These are phyloP conservation scores for Fusarium brevicatenulatum DNA, from an alignment of 2,329 filamentous ascomycete genomes.

Conservation along the genomic window DNA sequence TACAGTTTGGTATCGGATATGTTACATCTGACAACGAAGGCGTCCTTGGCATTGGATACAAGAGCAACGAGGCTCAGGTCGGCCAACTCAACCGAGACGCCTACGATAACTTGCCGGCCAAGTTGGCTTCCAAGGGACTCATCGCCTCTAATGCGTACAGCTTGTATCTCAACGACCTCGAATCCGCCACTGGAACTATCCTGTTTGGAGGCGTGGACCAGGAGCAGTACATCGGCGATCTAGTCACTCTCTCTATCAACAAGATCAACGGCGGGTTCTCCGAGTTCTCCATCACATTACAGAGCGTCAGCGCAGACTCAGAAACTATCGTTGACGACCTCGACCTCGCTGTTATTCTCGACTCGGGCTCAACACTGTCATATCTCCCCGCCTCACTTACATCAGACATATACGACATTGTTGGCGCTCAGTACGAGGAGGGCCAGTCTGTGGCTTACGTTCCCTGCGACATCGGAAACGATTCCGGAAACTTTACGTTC, in stretches of 20 bases:
- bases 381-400: slow-evolving; percentile 70
- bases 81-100: slow-evolving; percentile 61
- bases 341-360: slow-evolving; percentile 73
- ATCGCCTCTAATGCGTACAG: slow-evolving; percentile 77
- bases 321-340: slow-evolving; percentile 57
- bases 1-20: slow-evolving; percentile 82
- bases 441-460: slow-evolving; percentile 68
- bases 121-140: slow-evolving; percentile 67
- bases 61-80: slow-evolving; percentile 79
- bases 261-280: slow-evolving; percentile 60
- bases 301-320: slow-evolving; percentile 61
- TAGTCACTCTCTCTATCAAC: slow-evolving; percentile 76
- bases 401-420: slow-evolving; percentile 64
- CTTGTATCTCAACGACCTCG: slow-evolving; percentile 79
- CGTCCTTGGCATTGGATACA: slow-evolving; percentile 87
- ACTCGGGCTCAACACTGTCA: slow-evolving; percentile 74
- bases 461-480: slow-evolving; percentile 62
- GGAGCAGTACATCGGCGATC: slow-evolving; percentile 68
- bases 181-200: slow-evolving; percentile 72
- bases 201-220: slow-evolving; percentile 81
- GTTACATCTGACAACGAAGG: slow-evolving; percentile 68
- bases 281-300: slow-evolving; percentile 77
- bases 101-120: slow-evolving; percentile 76
- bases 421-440: slow-evolving; percentile 68
- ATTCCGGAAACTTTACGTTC: slow-evolving; percentile 59